Evolutionary conservation across 2,329 filamentous ascomycete genomes (phyloP).

Genomic region (Ascocoryne sarcoides): DNA sequence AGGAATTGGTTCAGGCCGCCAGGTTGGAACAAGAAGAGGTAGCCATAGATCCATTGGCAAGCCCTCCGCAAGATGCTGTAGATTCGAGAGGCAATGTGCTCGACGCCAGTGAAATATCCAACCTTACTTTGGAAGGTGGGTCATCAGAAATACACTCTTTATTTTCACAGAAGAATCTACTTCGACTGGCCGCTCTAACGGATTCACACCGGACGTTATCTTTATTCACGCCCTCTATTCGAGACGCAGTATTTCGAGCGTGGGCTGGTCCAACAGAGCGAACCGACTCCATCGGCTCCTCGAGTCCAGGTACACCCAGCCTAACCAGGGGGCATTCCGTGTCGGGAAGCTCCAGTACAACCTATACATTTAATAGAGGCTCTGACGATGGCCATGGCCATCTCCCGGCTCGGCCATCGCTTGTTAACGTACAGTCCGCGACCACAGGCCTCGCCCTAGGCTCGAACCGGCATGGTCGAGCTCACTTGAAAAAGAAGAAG

Average conservation of each 20-base stretch:
- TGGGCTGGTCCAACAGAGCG: conserved; percentile 76
- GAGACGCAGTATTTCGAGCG: conserved; percentile 83
- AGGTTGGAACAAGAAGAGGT: conserved; percentile 38
- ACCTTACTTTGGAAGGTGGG: conserved; percentile 68
- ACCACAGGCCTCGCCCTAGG: conserved; percentile 56
- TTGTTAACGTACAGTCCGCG: conserved; percentile 53
- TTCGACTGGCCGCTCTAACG: conserved; percentile 72
- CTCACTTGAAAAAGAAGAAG: conserved; percentile 69
- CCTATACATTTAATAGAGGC: conserved; percentile 64
- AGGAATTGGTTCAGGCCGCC: conserved; percentile 41
- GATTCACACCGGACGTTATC: conserved; percentile 87
- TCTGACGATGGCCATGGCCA: conserved; percentile 47
- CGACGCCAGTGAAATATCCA: conserved; percentile 65
- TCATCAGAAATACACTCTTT: conserved; percentile 75
- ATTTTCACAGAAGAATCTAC: conserved; percentile 90
- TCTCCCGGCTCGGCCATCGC: conserved; percentile 58
- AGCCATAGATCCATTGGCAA: conserved; percentile 71
- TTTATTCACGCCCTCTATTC: conserved; percentile 83
- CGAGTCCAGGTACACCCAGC: conserved; percentile 34
- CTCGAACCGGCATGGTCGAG: conserved; percentile 47
- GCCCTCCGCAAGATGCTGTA: conserved; percentile 71
- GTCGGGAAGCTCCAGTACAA: conserved; percentile 44
- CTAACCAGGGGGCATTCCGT: conserved; percentile 57
- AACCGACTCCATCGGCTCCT: conserved; percentile 40
- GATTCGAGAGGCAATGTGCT: conserved; percentile 72